Base-by-base conservation (phyloP, 176 grass and related monocot genomes). In the Pontederia paniculata region DNA sequence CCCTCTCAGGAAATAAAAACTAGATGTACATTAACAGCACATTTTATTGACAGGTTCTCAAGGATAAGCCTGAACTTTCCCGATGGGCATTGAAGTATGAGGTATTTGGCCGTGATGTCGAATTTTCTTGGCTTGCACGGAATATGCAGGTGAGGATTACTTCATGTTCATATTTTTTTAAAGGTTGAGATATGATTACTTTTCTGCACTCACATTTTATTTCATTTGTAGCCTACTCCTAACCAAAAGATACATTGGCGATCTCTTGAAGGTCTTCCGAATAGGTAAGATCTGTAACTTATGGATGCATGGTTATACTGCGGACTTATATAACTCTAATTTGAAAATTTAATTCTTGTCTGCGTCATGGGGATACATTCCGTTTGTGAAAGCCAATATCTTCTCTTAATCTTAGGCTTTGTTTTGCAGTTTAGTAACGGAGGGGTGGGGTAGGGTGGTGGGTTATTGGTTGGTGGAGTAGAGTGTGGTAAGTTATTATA, bases 201-300 rank as follows among this genome's bases (percentile, higher is more conserved):
- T 25, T 74, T 69, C 50, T 48, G 6, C 75, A 43, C 54, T 18
- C 62, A 16, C 9, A 46, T 1, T 48, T 80, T 56, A 1, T 60
- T 84, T 69, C 2, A 48, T 74, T 11, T 42, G 46, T 78, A 98
- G 93, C 93, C 93, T 37, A 91, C 55, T 66, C 82, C 81, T 76
- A 88, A 98, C 62, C 93, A 98, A 75, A 98, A 98, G 67, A 98
- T 98, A 19, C 93, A 98, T 55, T 98, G 93, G 93, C 56, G 93
- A 14, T 98, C 93, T 58, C 80, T 98, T 59, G 87, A 98, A 82
- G 93, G 93, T 65, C 80, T 98, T 81, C 75, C 74, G 47, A 98
- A 98, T 65, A 91, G 93, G 93, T 97, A 58, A 42, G 23, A 37
- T 2, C 7, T 37, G 28, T 37, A 6, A 37, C 28, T 37, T 37